A percentile compares a stretch with the other conserved stretches of the same genome.
Evolutionary conservation across 768 basidiomycete genomes (phyloP).

Genomic region (Russula brevipes): DNA sequence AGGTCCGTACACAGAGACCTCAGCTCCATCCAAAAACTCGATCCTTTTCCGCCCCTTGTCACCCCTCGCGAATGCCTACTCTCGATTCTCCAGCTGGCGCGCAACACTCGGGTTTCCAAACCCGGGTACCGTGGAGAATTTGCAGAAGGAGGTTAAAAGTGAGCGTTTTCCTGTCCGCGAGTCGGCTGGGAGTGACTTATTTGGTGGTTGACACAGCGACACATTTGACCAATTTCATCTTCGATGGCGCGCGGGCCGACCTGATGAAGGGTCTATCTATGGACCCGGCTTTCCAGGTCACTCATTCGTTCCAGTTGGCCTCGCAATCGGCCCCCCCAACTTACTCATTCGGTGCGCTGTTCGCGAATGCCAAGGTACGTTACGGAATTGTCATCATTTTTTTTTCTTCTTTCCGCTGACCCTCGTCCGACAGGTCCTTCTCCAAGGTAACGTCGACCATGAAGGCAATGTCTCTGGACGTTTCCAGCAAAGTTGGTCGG

Average conservation of each 20-base stretch:
- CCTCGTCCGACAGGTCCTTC: slow-evolving; percentile 56
- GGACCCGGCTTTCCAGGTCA: slow-evolving; percentile 96
- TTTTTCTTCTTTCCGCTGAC: background rate
- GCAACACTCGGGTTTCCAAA: slow-evolving; percentile 75
- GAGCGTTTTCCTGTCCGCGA: slow-evolving; percentile 28
- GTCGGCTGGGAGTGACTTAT: slow-evolving; percentile 1
- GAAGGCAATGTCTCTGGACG: slow-evolving; percentile 87
- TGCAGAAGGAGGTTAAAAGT: slow-evolving; percentile 93
- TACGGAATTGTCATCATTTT: slow-evolving; percentile 24
- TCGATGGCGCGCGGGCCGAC: slow-evolving; percentile 97
- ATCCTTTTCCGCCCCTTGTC: slow-evolving; percentile 27
- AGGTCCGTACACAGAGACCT: slow-evolving; percentile 5
- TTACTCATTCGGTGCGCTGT: slow-evolving; percentile 94
- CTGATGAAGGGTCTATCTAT: slow-evolving; percentile 88
- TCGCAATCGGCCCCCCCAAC: slow-evolving; percentile 78
- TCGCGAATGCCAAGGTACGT: slow-evolving; percentile 72
- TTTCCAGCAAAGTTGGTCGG: slow-evolving; percentile 84
- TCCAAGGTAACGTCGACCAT: slow-evolving; percentile 93
- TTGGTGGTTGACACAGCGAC: slow-evolving; percentile 51
- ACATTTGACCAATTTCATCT: slow-evolving; percentile 89
- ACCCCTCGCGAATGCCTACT: slow-evolving; percentile 63
- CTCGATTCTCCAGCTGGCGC: slow-evolving; percentile 77
- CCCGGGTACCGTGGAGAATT: slow-evolving; percentile 90
- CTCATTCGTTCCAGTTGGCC: slow-evolving; percentile 90
- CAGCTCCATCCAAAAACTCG: slow-evolving; percentile 12